A percentile compares a stretch with the other conserved stretches of the same genome.
Evolutionary conservation across 495 filamentous ascomycete genomes (phyloP).

Genomic region (Cladorrhinum samala): DNA sequence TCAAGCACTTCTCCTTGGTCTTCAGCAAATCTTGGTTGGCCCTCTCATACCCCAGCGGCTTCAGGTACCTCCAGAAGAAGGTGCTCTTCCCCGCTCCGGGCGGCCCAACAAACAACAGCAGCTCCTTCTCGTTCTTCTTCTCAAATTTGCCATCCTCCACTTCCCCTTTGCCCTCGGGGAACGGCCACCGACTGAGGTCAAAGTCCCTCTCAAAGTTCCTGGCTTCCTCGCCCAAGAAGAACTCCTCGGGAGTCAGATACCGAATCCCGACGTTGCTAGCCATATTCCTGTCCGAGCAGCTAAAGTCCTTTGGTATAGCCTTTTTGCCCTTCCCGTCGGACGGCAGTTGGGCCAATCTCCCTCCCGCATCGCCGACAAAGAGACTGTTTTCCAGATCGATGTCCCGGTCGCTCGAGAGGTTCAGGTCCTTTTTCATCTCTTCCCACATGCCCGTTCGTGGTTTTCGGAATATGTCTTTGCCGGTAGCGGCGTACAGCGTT

Average conservation of each 20-base stretch:
- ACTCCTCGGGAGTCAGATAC: constrained; percentile 87
- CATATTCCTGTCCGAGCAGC: constrained; percentile 78
- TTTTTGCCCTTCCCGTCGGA: constrained; percentile 13
- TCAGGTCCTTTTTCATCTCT: constrained; percentile 69
- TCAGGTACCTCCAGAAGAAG: constrained; percentile 73
- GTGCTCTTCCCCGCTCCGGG: constrained; percentile 88
- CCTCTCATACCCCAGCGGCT: constrained; percentile 75
- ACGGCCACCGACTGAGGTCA: constrained; percentile 44
- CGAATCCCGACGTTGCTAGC: constrained; percentile 73
- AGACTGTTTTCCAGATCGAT: constrained; percentile 64
- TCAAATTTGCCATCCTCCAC: constrained; percentile 40
- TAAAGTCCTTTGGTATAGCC: constrained; percentile 48
- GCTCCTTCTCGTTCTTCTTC: constrained; percentile 60
- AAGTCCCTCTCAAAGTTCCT: constrained; percentile 61
- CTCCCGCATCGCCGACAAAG: constrained; percentile 87
- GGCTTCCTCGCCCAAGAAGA: constrained; percentile 63
- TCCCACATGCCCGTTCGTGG: constrained; percentile 86
- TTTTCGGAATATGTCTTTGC: constrained; percentile 74
- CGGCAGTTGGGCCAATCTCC: constrained; percentile 41
- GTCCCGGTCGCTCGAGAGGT: constrained; percentile 55
- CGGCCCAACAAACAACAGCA: constrained; percentile 80
- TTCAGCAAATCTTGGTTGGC: constrained; percentile 92
- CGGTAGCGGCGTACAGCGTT: constrained; percentile 78
- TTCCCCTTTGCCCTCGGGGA: constrained; percentile 10
- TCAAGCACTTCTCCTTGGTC: constrained; percentile 70